phyloP scores from a whole-genome alignment of 495 filamentous ascomycete genomes.

The Ascodesmis nigricans region DNA sequence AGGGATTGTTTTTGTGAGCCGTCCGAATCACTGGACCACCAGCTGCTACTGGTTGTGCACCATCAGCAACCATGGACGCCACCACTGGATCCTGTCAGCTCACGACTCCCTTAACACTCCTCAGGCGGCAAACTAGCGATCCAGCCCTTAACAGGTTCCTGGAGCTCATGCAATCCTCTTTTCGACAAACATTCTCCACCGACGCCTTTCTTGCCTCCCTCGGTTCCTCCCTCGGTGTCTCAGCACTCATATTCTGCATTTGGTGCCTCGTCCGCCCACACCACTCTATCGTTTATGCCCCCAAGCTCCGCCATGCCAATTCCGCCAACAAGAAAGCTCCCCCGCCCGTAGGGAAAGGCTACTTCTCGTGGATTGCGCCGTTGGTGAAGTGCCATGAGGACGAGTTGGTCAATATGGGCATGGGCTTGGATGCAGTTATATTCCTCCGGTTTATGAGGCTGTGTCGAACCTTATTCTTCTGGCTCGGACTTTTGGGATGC shows the following conservation, averaged over 20 bases:
- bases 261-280: slow-evolving; percentile 84
- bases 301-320: slow-evolving; percentile 81
- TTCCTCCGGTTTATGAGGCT: slow-evolving; percentile 78
- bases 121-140: slow-evolving; percentile 4
- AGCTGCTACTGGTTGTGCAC: too few species aligned
- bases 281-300: slow-evolving; percentile 78
- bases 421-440: slow-evolving; percentile 75
- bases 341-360: slow-evolving; percentile 67
- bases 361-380: slow-evolving; percentile 68
- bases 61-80: too few species aligned
- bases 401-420: slow-evolving; percentile 47
- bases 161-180: slow-evolving; percentile 15
- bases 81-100: slow-evolving; percentile 5
- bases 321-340: slow-evolving; percentile 78
- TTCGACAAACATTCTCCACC: slow-evolving; percentile 29
- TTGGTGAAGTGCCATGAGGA: slow-evolving; percentile 54
- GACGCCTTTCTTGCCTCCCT: slow-evolving; percentile 57
- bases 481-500: slow-evolving; percentile 51
- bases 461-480: slow-evolving; percentile 74
- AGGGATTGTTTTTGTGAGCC: too few species aligned
- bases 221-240: slow-evolving; percentile 57
- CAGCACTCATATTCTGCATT: slow-evolving; percentile 43
- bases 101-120: slow-evolving; percentile 2
- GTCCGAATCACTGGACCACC: too few species aligned
- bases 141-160: slow-evolving; percentile 12